Base-by-base conservation (phyloP, 768 basidiomycete genomes). In the Cystobasidium onofrii region DNA sequence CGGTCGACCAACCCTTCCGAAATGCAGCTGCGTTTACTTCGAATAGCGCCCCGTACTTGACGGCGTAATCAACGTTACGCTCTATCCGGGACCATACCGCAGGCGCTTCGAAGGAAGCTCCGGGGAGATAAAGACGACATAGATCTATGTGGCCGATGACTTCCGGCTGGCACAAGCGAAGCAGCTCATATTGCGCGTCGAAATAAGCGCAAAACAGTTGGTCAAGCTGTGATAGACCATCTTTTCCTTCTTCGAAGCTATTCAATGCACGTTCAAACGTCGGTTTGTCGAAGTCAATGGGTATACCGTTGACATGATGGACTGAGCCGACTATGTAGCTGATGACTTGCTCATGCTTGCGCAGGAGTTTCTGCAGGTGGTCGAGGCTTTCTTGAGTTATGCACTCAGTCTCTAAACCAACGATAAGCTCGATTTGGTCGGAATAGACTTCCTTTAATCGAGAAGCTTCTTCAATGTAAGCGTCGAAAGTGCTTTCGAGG, bases 71-170 rank as follows among this genome's bases (percentile, higher is more conserved):
- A 75, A 98, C 82, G 81, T 98, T 98, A 76, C 92, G 82, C 80
- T 86, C 85, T 41, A 92, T 81, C 80, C 86, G 87, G 50, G 83
- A 80, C 85, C 86, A 88, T 7, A 89, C 88, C 0, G 78, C 79
- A 20, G 87, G 85, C 78, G 85, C 87, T 0, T 43, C 43, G 15
- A 78, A 76, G 20, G 27, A 29, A n/a, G 33, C 36, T 34, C 70
- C 57, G 1, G 94, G 92, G 27, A 84, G 84, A 84, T 90, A 97
- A 10, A 99, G 85, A 0, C 92, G 86, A 80, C 91, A 94, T 0
- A 98, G 86, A 82, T 98, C 95, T 76, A 97, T 84, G 81, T 99
- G 96, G 0, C 92, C 96, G 65, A 99, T 85, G 62, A 98, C 84
- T 80, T 94, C 91, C 20, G 96, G 96, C 67, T 85, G 86, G 80